Percentiles rank a stretch among this genome's conserved stretches.
Conservation (phyloP, 1,284 basidiomycete genomes). For the Kwoniella shivajii region DNA sequence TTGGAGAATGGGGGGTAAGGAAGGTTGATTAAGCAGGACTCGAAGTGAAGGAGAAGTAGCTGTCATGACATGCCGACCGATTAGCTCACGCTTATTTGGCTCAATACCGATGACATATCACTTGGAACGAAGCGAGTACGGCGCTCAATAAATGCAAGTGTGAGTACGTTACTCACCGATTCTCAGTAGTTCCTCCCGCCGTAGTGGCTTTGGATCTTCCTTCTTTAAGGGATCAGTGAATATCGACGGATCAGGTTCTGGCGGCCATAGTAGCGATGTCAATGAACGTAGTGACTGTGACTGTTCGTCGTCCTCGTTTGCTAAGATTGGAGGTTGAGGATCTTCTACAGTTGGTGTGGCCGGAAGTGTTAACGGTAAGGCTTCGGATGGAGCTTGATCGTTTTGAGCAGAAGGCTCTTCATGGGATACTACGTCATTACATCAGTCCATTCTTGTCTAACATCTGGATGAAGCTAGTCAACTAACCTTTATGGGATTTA, state of each 20-base stretch:
- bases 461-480: no score
- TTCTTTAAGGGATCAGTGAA: constrained; percentile 48
- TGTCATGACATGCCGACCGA: no score
- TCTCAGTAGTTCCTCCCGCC: constrained; percentile 45
- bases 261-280: constrained; percentile 47
- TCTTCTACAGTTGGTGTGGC: not conserved
- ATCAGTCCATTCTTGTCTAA: no score
- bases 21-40: constrained; percentile 32
- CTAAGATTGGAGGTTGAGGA: not conserved
- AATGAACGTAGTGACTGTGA: constrained; percentile 22
- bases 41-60: constrained; percentile 44
- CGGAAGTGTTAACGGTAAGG: not conserved
- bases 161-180: constrained; percentile 39
- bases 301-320: not conserved
- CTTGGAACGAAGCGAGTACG: no score
- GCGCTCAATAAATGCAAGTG: not conserved
- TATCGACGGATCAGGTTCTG: constrained; percentile 45
- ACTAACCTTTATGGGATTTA: constrained; percentile 50
- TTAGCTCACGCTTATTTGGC: no score
- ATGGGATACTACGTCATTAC: not conserved
- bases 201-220: constrained; percentile 52
- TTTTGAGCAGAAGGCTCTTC: not conserved
- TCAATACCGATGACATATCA: no score
- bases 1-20: constrained; percentile 35
- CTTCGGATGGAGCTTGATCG: not conserved